phyloP scores from a whole-genome alignment of 345 rosid species.

The Ailanthus altissimus region DNA sequence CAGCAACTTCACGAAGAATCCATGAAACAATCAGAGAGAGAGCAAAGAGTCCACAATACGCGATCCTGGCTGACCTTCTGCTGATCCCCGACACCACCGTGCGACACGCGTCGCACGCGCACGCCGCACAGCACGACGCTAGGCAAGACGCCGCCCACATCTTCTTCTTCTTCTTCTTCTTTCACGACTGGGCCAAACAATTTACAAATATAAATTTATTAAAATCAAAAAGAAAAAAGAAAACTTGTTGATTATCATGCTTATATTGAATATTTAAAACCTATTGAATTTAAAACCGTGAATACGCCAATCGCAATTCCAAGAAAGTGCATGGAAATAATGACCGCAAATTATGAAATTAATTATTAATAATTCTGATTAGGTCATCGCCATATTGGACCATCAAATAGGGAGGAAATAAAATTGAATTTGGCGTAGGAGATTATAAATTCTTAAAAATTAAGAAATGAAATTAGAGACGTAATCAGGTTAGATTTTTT shows the following conservation, averaged over 20 bases:
- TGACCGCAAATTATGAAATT: neutral
- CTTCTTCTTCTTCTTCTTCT: slow-evolving; percentile 40
- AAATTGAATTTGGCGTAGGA: neutral
- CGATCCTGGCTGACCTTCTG: slow-evolving; percentile 95
- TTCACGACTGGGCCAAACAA: slow-evolving; percentile 17
- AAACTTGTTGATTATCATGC: neutral
- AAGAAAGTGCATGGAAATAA: neutral
- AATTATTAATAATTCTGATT: neutral
- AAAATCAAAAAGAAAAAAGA: slow-evolving; percentile 7
- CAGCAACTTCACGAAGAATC: slow-evolving; percentile 98
- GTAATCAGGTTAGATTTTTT: neutral
- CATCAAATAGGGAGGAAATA: neutral
- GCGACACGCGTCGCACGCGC: slow-evolving; percentile 96
- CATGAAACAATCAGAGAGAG: slow-evolving; percentile 88
- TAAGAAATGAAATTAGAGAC: neutral
- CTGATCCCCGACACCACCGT: slow-evolving; percentile 89
- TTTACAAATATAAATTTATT: no score
- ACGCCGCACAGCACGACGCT: slow-evolving; percentile 96
- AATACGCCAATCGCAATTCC: neutral
- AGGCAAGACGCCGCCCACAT: slow-evolving; percentile 99
- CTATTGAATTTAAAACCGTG: no score
- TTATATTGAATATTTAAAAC: neutral
- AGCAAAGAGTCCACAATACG: slow-evolving; percentile 95
- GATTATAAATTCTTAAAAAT: neutral
- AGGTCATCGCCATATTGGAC: neutral